Evolutionary conservation across 345 rosid genomes (phyloP).

Genomic region (Pistacia vera): DNA sequence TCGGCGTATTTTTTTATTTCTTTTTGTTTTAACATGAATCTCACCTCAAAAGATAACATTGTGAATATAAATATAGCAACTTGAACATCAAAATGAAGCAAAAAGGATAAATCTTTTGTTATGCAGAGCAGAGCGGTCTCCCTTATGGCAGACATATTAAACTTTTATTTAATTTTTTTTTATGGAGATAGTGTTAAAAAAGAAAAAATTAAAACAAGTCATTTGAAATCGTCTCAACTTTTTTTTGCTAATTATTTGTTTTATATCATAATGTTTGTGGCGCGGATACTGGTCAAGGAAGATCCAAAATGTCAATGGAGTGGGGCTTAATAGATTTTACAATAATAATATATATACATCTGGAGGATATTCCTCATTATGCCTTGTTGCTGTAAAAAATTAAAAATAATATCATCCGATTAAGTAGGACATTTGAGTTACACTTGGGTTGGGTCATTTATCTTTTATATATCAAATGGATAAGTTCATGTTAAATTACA

Average conservation of each 20-base stretch:
- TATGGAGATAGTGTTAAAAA: neutral
- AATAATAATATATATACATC: neutral
- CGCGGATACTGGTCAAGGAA: neutral
- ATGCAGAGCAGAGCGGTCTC: neutral
- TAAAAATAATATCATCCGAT: too few species aligned
- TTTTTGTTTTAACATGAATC: neutral
- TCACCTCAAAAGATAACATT: neutral
- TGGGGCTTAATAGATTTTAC: neutral
- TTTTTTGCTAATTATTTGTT: neutral
- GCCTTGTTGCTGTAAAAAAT: too few species aligned
- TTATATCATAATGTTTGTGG: neutral
- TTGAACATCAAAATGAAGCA: neutral
- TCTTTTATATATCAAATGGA: too few species aligned
- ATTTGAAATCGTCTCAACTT: neutral
- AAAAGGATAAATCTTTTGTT: neutral
- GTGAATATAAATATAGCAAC: neutral
- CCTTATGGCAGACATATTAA: slow-evolving; percentile 4
- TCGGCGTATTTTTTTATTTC: too few species aligned
- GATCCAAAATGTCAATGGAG: neutral
- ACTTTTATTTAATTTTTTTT: neutral
- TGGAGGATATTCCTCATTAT: neutral
- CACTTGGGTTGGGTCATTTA: too few species aligned
- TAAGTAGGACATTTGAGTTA: too few species aligned
- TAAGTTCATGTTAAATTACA: too few species aligned
- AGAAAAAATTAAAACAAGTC: neutral